These are phyloP conservation scores for Coemansia sp. DNA, from an alignment of 192 early-diverging fungal species.

Conservation along the genomic window DNA sequence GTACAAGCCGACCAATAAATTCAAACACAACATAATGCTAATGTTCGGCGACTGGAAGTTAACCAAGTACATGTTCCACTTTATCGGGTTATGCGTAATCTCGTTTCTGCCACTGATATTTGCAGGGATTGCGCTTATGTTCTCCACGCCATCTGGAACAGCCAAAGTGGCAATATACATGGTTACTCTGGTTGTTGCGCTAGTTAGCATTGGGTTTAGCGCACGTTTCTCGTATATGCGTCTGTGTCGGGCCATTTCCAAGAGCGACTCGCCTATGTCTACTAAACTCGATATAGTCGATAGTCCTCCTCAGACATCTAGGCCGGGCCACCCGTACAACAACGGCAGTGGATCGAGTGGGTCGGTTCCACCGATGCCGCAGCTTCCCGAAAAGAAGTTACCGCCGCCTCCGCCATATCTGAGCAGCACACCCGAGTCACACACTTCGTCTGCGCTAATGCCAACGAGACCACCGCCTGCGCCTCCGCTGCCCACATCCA, in stretches of 20 bases:
- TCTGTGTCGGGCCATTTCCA: constrained; percentile 10
- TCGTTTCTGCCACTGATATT: constrained; percentile 39
- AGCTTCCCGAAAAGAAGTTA: not conserved
- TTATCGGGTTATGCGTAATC: constrained; percentile 13
- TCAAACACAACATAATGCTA: constrained; percentile 1
- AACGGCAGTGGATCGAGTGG: not conserved
- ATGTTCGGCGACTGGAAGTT: constrained; percentile 16
- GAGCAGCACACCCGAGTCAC: no score
- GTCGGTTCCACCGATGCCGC: not conserved
- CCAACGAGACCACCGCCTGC: not conserved
- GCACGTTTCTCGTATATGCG: constrained; percentile 18
- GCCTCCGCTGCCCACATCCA: constrained; percentile 1
- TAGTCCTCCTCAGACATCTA: constrained; percentile 31
- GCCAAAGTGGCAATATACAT: constrained; percentile 36
- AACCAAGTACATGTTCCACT: constrained; percentile 14
- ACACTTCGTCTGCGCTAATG: not conserved
- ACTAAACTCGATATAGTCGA: constrained; percentile 12
- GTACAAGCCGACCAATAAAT: not conserved
- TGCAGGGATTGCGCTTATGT: constrained; percentile 29
- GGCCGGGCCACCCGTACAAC: constrained; percentile 24
- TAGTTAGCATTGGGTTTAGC: constrained; percentile 30
- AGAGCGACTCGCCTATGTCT: constrained; percentile 1
- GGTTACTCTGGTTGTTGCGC: constrained; percentile 17
- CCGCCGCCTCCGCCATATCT: not conserved
- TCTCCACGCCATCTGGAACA: constrained; percentile 15